Conservation (phyloP, 805 yeast genomes). For the Ogataea degrootiae region DNA sequence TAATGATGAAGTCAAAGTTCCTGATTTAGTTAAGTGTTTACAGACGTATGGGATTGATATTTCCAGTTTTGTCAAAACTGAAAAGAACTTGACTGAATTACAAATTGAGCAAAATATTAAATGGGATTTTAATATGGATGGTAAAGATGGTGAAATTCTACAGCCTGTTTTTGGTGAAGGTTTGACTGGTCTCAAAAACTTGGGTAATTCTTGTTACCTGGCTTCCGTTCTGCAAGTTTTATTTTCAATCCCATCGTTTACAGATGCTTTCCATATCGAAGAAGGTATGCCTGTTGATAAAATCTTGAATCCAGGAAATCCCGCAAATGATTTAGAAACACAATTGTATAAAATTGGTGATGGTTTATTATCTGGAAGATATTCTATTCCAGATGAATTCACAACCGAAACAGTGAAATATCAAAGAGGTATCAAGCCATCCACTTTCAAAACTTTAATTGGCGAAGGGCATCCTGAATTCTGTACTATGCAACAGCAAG, state of each 20-base stretch:
- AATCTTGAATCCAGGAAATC: conserved; percentile 36
- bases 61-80: conserved; percentile 58
- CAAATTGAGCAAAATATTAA: conserved; percentile 89
- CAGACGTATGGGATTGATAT: conserved; percentile 65
- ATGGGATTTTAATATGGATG: conserved; percentile 87
- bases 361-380: conserved; percentile 72
- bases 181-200: conserved; percentile 78
- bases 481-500: conserved; percentile 85
- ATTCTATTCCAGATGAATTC: conserved; percentile 52
- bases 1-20: conserved; percentile 83
- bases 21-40: conserved; percentile 45
- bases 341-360: conserved; percentile 78
- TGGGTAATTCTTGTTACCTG: conserved; percentile 91
- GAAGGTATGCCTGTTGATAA: conserved; percentile 32
- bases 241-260: conserved; percentile 40
- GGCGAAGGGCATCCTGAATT: conserved; percentile 82
- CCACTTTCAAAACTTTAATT: conserved; percentile 66
- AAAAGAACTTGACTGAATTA: conserved; percentile 80
- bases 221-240: conserved; percentile 76
- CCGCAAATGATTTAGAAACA: conserved; percentile 60
- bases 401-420: conserved; percentile 42
- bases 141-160: conserved; percentile 61
- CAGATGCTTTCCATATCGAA: conserved; percentile 34
- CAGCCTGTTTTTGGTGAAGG: conserved; percentile 69
- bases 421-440: conserved; percentile 75